These are phyloP conservation scores for Magnolia sinica DNA, from an alignment of 164 flowering plant genomes.

Conservation along the genomic window DNA sequence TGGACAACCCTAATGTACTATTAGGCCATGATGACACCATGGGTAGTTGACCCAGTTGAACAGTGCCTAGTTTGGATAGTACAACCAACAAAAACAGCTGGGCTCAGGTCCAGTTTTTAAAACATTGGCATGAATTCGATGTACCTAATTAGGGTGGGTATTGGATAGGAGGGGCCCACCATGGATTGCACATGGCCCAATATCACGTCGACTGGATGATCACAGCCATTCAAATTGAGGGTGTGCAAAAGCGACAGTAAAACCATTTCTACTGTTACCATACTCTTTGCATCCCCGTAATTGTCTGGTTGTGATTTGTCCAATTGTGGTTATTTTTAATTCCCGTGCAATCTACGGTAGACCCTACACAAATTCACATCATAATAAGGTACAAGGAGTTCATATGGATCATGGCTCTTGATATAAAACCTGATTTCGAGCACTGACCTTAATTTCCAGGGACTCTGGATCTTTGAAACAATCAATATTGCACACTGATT, in stretches of 20 bases:
- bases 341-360: no score
- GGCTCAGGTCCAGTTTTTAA: background rate
- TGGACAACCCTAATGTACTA: no score
- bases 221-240: background rate
- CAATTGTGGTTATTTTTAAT: no score
- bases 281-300: background rate
- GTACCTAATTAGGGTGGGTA: background rate
- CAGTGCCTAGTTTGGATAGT: no score
- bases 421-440: background rate
- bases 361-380: background rate
- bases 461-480: background rate
- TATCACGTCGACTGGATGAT: background rate
- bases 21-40: no score
- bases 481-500: background rate
- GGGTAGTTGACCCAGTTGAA: no score
- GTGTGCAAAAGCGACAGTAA: background rate
- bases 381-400: background rate
- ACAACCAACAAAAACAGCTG: no score
- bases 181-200: no score
- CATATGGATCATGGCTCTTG: background rate
- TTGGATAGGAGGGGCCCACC: background rate
- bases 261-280: background rate
- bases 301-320: no score
- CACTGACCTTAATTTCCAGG: background rate
- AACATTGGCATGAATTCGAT: background rate